Conservation (phyloP, 768 basidiomycete genomes). For the Agaricus subrufescens region DNA sequence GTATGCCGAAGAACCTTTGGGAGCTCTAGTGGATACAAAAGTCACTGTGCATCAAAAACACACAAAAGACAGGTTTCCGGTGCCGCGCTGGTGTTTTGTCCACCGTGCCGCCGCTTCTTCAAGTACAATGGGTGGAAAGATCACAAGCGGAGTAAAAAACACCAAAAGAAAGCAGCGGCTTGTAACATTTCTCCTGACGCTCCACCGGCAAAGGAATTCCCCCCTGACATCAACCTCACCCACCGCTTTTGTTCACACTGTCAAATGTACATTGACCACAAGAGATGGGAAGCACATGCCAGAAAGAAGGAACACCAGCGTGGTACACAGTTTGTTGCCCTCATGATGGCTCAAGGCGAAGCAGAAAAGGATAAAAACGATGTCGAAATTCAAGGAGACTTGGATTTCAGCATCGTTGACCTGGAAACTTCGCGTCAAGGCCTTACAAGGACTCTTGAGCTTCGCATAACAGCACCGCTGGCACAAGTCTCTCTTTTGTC, state of each 20-base stretch:
- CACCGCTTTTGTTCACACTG: background rate
- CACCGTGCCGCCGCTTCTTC: background rate
- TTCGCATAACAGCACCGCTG: conserved; percentile 23
- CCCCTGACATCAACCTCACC: background rate
- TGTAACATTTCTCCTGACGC: background rate
- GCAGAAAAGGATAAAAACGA: conserved; percentile 54
- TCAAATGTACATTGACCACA: background rate
- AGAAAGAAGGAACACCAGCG: background rate
- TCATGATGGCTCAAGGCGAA: conserved; percentile 40
- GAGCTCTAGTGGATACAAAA: conserved; percentile 13
- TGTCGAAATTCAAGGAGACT: conserved; percentile 34
- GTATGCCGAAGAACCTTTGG: conserved; percentile 31
- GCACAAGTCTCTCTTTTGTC: conserved; percentile 22
- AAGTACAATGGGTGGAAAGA: too few species aligned
- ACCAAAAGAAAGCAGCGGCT: background rate
- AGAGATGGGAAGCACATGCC: background rate
- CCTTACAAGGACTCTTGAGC: conserved; percentile 8
- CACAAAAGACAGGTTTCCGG: background rate
- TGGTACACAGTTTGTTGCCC: conserved; percentile 9
- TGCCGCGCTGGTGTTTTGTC: background rate
- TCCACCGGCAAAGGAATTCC: conserved; percentile 1
- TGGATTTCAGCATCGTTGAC: conserved; percentile 51
- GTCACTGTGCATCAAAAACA: conserved; percentile 19
- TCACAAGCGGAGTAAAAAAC: too few species aligned
- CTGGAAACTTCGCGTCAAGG: conserved; percentile 20